Base-by-base conservation (phyloP, 495 filamentous ascomycete species). In the Apodospora peruviana region DNA sequence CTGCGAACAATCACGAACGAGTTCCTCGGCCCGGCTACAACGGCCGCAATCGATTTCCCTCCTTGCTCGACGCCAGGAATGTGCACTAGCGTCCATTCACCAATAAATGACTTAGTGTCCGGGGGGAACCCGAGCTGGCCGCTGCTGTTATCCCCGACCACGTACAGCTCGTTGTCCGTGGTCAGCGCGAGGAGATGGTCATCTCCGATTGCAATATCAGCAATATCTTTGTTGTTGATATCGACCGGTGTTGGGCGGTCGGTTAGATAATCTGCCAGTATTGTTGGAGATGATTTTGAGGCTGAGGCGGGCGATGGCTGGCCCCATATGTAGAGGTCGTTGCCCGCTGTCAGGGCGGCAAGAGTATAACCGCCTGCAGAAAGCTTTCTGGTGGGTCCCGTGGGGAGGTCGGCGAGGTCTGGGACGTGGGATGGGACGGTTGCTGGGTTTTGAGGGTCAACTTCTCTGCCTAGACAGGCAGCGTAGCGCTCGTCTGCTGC, bases 311-410 rank as follows among this genome's bases (percentile, higher is more conserved):
- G 27, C 7, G 27, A 32, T 0, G 48, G 34, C 46, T 62, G 62
- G 40, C 85, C 83, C 85, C 85, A 88, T 36, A 78, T 50, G 59
- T 87, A 88, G 3, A 86, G 59, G 56, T 83, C 83, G 36, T 70
- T 59, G 2, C 79, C 77, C 2, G 60, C 55, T 0, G 78, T 82
- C 14, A 88, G 46, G 0, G 82, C 84, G 0, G 77, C 80, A 0
- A 73, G 65, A 1, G 77, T 41, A 61, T 76, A 85, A 2, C 81
- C 81, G 16, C 75, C 73, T 1, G 67, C 61, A 5, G 73, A 70
- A 21, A 87, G 65, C 46, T 78, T 80, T n/a, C 38, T 56, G 45
- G 85, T 73, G 9, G 56, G 67, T 16, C 73, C 74, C 0, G 71
- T 72, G 22, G 73, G 72, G 21, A 84, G 60, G 38, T 76, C 71